Conservation (phyloP, 2,329 filamentous ascomycete genomes). For the Aspergillus piperis region DNA sequence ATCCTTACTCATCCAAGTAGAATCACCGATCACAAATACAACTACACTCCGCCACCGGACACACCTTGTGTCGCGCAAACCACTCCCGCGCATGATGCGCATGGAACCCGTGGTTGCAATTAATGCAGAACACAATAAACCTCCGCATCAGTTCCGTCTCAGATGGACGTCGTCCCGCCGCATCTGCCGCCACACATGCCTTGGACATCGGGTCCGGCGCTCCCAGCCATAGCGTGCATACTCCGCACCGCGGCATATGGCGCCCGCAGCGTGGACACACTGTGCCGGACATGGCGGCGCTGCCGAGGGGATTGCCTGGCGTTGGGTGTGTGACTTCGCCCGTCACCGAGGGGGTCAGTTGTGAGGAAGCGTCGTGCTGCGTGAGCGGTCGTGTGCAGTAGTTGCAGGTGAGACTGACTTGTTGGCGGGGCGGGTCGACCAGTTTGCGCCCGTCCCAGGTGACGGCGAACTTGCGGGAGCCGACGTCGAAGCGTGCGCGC, state of each 20-base stretch:
- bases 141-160: constrained; percentile 53
- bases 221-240: constrained; percentile 64
- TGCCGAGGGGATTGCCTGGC: constrained; percentile 37
- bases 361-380: constrained; percentile 42
- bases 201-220: constrained; percentile 56
- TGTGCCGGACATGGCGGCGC: constrained; percentile 48
- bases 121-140: constrained; percentile 63
- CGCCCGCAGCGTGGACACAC: constrained; percentile 63
- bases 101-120: constrained; percentile 65
- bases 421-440: constrained; percentile 53
- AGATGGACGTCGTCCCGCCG: constrained; percentile 29
- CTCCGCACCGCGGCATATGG: constrained; percentile 63
- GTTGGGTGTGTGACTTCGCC: constrained; percentile 40
- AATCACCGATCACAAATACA: constrained; percentile 44
- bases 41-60: constrained; percentile 44
- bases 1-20: background rate
- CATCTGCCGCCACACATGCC: constrained; percentile 38
- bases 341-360: constrained; percentile 27
- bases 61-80: constrained; percentile 51
- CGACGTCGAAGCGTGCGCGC: constrained; percentile 61
- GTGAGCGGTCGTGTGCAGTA: constrained; percentile 62
- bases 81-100: constrained; percentile 63
- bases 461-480: constrained; percentile 55
- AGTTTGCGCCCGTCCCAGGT: constrained; percentile 53
- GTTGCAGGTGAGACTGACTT: constrained; percentile 60